These are phyloP conservation scores for Hippophae tibetana DNA, from an alignment of 306 rosid genomes.

Conservation along the genomic window DNA sequence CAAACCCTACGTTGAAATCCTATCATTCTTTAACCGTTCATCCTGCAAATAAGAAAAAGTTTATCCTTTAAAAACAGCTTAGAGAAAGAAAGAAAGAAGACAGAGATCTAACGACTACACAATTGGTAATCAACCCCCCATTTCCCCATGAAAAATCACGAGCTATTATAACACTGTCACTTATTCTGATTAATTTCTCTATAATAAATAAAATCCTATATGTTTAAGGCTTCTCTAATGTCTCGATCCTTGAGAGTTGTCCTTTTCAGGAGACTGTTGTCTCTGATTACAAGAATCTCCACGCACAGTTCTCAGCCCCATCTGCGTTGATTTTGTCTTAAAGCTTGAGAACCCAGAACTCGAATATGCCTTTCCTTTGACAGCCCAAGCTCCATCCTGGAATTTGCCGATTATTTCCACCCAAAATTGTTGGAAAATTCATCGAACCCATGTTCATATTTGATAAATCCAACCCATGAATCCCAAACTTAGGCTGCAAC, in stretches of 20 bases:
- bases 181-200: neutral
- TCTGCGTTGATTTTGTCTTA: slow-evolving; percentile 27
- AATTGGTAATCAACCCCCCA: neutral
- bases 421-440: slow-evolving; percentile 26
- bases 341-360: slow-evolving; percentile 30
- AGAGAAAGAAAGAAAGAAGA: too few species aligned
- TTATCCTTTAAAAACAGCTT: too few species aligned
- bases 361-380: slow-evolving; percentile 42
- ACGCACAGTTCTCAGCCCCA: slow-evolving; percentile 24
- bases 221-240: neutral
- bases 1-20: too few species aligned
- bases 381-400: slow-evolving; percentile 48
- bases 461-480: slow-evolving; percentile 34
- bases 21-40: too few species aligned
- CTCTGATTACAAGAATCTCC: slow-evolving; percentile 22
- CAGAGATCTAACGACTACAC: too few species aligned
- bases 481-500: slow-evolving; percentile 26
- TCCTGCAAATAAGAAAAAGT: too few species aligned
- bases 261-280: slow-evolving; percentile 24
- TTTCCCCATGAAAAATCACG: neutral
- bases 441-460: slow-evolving; percentile 31
- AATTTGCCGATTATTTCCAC: slow-evolving; percentile 26
- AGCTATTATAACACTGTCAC: neutral
- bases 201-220: neutral
- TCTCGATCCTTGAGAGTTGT: slow-evolving; percentile 23